Percentiles rank a stretch among this genome's conserved stretches.
These are phyloP conservation scores for Globomyces sp. DNA, from an alignment of 371 early-diverging fungal species.

Conservation along the genomic window DNA sequence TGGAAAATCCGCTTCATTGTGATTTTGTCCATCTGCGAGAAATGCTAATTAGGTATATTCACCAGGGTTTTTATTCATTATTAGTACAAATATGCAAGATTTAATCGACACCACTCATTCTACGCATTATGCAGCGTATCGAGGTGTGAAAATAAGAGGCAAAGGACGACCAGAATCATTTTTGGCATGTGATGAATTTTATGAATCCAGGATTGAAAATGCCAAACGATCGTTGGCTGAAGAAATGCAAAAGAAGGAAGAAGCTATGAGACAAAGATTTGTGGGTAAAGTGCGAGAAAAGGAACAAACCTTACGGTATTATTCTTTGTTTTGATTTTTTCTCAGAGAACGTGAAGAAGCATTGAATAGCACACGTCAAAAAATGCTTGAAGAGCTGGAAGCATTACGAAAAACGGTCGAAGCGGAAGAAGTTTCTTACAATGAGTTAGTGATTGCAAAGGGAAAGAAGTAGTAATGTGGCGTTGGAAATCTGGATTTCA, in stretches of 20 bases:
- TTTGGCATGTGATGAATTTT: constrained; percentile 72
- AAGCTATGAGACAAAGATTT: constrained; percentile 71
- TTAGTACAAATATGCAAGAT: constrained; percentile 58
- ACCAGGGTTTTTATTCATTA: not conserved
- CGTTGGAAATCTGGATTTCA: not conserved
- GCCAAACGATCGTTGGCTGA: constrained; percentile 53
- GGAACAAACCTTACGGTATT: constrained; percentile 54
- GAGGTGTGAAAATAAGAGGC: constrained; percentile 38
- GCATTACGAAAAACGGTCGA: constrained; percentile 46
- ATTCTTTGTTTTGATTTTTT: constrained; percentile 25
- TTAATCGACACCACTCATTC: constrained; percentile 49
- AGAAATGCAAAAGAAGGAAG: constrained; percentile 74
- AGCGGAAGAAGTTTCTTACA: constrained; percentile 24
- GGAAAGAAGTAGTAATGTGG: not conserved
- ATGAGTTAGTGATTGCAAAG: constrained; percentile 6
- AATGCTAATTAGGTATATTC: constrained; percentile 41
- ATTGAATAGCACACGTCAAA: constrained; percentile 49
- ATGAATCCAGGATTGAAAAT: constrained; percentile 59
- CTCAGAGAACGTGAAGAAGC: constrained; percentile 62
- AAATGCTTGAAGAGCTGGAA: constrained; percentile 62
- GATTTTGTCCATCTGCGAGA: constrained; percentile 59
- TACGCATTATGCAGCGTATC: constrained; percentile 49
- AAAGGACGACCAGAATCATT: constrained; percentile 73
- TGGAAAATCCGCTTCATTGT: constrained; percentile 54
- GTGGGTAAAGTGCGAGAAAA: constrained; percentile 72